phyloP scores from a whole-genome alignment of 768 basidiomycete species.

The Hypsizygus marmoreus region DNA sequence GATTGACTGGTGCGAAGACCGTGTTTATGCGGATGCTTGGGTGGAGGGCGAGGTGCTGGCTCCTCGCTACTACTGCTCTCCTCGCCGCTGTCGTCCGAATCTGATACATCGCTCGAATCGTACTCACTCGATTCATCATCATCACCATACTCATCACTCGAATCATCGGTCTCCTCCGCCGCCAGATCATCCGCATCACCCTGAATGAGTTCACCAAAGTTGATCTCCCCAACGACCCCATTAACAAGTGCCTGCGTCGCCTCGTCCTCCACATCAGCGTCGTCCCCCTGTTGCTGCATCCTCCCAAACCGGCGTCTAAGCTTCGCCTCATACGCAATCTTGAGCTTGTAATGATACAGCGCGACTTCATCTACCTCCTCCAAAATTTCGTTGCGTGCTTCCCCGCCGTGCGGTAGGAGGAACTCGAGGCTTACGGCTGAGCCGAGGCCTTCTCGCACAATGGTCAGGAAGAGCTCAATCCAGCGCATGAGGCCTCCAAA shows the following conservation, averaged over 20 bases:
- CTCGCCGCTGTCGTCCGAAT: constrained; percentile 19
- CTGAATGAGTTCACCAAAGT: constrained; percentile 75
- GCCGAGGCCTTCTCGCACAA: constrained; percentile 87
- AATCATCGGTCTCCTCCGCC: constrained; percentile 63
- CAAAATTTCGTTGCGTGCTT: constrained; percentile 76
- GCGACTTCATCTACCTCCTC: constrained; percentile 88
- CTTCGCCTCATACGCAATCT: constrained; percentile 90
- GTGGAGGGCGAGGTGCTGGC: constrained; percentile 2
- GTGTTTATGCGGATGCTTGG: constrained; percentile 4
- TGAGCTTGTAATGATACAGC: constrained; percentile 91
- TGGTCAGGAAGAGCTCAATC: constrained; percentile 93
- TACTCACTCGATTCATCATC: constrained; percentile 28
- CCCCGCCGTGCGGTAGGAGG: constrained; percentile 79
- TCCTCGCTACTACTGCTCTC: constrained; percentile 35
- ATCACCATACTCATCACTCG: constrained; percentile 39
- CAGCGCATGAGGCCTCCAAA: constrained; percentile 95
- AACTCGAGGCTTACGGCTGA: constrained; percentile 80
- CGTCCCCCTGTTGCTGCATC: constrained; percentile 42
- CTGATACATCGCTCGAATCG: constrained; percentile 26
- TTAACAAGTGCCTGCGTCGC: constrained; percentile 80
- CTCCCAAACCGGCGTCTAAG: constrained; percentile 83
- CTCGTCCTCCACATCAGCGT: constrained; percentile 77
- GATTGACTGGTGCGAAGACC: constrained; percentile 14
- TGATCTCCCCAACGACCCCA: constrained; percentile 78
- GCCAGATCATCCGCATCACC: constrained; percentile 82